Base-by-base conservation (phyloP, 331 rosid species). In the Phaseolus coccineus region DNA sequence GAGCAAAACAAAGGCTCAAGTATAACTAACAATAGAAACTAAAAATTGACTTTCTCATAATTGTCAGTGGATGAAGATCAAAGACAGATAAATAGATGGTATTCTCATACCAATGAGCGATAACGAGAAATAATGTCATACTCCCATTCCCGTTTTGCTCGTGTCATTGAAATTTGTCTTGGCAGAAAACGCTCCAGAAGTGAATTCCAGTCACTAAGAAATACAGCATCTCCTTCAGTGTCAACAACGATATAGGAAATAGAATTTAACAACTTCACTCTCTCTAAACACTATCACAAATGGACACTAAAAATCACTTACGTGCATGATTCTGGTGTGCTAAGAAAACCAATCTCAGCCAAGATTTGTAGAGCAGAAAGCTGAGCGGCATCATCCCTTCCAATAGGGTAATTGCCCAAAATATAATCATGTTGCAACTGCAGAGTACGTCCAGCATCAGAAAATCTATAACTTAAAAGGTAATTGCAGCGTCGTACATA, bases 361-460 rank as follows among this genome's bases (percentile, higher is more conserved):
- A 93, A 77, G 63, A 93, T 91, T 85, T 96, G 99, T 82, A 96
- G 83, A 50, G 99, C 97, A 83, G 98, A 96, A 77, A 96, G 90
- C 85, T 93, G 98, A 15, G 94, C 92, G 80, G 98, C 99, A 84
- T 96, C 99, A 35, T 96, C 99, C 72, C 96, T 90, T 85, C 99
- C 98, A 73, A 93, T 91, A 53, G 99, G 99, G 84, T 93, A 96
- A 86, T 96, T 96, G 6, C 99, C 99, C 91, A 90, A 83, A 79
- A 96, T 88, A 87, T 93, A 96, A 90, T 96, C 99, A 77, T 93
- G 99, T 46, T 96, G 99, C 85, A 96, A 82, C 99, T 96, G 98
- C 39, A 85, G 71, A 78, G 82, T 13, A 84, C 80, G 77, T 69
- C 62, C 82, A 39, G 6, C 55, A 76, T 81, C 66, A 70, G 37